Evolutionary conservation across 345 rosid species (phyloP).

Genomic region (Gossypium rotundifolium): DNA sequence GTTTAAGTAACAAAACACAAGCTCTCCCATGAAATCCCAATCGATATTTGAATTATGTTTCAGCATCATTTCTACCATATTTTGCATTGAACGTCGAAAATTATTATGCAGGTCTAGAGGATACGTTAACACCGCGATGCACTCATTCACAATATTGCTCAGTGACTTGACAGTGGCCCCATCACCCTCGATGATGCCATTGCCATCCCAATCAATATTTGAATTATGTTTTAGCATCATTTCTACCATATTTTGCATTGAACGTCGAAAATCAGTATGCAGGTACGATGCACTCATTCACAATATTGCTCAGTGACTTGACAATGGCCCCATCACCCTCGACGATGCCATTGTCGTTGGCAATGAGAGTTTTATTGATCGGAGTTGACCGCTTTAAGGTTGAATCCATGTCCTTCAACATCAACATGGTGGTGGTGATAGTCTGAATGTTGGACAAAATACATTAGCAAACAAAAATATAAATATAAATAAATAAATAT

Average conservation of each 20-base stretch:
- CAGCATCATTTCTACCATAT: constrained; percentile 54
- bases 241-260: constrained; percentile 75
- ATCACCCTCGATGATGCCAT: not conserved
- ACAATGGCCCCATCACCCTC: not conserved
- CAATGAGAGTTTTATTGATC: not conserved
- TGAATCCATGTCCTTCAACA: constrained; percentile 19
- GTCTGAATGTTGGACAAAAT: no score
- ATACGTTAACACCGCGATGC: constrained; percentile 48
- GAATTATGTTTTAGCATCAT: constrained; percentile 27
- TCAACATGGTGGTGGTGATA: constrained; percentile 7
- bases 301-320: not conserved
- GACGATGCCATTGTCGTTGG: not conserved
- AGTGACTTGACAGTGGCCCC: not conserved
- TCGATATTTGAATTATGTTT: constrained; percentile 28
- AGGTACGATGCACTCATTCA: constrained; percentile 58
- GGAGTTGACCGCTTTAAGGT: constrained; percentile 25
- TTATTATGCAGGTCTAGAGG: constrained; percentile 49
- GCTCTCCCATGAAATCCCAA: constrained; percentile 84
- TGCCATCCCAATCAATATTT: constrained; percentile 55
- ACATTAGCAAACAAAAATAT: no score
- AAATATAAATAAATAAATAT: no score
- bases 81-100: constrained; percentile 68
- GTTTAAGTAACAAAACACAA: constrained; percentile 61
- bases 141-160: constrained; percentile 24
- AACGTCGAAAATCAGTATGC: constrained; percentile 49